Conservation (phyloP, 1,284 basidiomycete genomes). For the Lentinus polychrous region DNA sequence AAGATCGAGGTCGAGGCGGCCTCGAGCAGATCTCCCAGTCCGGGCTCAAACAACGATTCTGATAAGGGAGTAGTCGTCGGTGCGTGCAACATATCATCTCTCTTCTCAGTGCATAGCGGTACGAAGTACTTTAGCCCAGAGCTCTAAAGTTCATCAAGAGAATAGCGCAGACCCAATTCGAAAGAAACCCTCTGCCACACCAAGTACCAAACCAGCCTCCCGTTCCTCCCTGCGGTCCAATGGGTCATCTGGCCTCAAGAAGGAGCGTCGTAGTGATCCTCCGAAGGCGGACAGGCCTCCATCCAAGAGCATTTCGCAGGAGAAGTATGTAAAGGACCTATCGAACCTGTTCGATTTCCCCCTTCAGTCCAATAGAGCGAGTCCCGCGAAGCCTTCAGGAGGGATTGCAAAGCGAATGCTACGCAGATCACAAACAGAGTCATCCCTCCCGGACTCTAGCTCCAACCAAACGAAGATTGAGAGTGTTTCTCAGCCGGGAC, state of each 20-base stretch:
- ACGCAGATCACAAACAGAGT: conserved; percentile 44
- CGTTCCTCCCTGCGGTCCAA: background rate
- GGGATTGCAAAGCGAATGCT: conserved; percentile 40
- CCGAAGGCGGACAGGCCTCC: conserved; percentile 1
- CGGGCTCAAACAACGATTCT: background rate
- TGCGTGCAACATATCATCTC: background rate
- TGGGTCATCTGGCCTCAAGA: no score
- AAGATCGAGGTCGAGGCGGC: conserved; percentile 15
- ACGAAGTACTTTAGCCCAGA: no score
- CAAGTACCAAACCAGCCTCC: background rate
- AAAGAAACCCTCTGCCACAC: background rate
- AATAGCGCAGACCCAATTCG: no score
- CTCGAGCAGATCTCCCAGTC: background rate
- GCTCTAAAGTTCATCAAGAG: no score
- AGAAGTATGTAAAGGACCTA: conserved; percentile 24
- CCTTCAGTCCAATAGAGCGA: conserved; percentile 1
- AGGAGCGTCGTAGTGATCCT: background rate
- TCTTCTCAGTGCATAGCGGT: no score
- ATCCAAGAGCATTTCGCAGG: conserved; percentile 15
- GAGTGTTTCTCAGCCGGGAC: background rate
- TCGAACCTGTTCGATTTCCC: conserved; percentile 28
- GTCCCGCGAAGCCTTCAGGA: conserved; percentile 11
- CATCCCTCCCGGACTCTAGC: conserved; percentile 34
- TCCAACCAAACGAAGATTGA: conserved; percentile 7
- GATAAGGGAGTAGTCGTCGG: background rate